These are phyloP conservation scores for Aspergillus egyptiacus DNA, from an alignment of 495 filamentous ascomycete species.

Conservation along the genomic window DNA sequence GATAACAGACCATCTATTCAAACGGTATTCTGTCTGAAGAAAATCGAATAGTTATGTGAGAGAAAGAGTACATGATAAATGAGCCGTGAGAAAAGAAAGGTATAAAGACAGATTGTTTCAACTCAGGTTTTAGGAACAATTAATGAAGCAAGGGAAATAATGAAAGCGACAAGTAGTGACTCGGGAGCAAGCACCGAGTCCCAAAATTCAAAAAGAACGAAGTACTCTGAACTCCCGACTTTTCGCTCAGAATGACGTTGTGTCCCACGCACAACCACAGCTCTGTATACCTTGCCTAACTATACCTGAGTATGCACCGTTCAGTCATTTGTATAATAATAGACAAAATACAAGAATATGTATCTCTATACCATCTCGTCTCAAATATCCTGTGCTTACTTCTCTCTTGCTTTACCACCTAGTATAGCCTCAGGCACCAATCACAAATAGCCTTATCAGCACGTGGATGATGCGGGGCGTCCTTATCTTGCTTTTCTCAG, in stretches of 20 bases:
- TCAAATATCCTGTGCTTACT: too few relatives aligned
- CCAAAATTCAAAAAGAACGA: not conserved
- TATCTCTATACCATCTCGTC: not conserved
- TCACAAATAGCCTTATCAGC: constrained; percentile 11
- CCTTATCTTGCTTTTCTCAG: too few relatives aligned
- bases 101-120: too few relatives aligned
- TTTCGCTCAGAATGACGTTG: not conserved
- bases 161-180: not conserved
- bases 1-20: constrained; percentile 14
- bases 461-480: constrained; percentile 21
- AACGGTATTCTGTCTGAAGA: constrained; percentile 13
- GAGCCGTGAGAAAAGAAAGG: not conserved
- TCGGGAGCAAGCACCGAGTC: not conserved
- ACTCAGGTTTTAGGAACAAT: constrained; percentile 15
- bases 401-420: not conserved
- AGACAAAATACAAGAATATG: too few relatives aligned
- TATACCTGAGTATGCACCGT: too few relatives aligned
- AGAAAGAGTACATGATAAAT: constrained; percentile 29
- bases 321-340: too few relatives aligned
- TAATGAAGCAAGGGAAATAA: constrained; percentile 3
- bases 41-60: constrained; percentile 14
- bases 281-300: not conserved
- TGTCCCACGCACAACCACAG: not conserved
- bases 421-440: constrained; percentile 13
- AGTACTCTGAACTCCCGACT: not conserved